phyloP scores from a whole-genome alignment of 1,284 basidiomycete species.

The Pyrrhoderma noxium region DNA sequence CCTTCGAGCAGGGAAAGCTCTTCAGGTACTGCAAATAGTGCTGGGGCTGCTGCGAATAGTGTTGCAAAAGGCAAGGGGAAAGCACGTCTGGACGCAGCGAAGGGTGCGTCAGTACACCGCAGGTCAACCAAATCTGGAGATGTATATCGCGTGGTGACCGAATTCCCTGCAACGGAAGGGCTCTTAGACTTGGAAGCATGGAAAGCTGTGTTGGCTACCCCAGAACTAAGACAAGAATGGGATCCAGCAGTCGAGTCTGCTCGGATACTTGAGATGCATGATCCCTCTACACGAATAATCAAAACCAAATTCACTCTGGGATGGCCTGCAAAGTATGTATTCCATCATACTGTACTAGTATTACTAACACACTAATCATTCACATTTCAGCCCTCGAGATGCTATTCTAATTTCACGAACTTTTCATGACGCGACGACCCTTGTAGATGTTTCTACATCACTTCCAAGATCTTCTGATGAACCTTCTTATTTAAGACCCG shows the following conservation, averaged over 20 bases:
- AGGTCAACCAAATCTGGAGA: constrained; percentile 60
- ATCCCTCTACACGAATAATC: constrained; percentile 76
- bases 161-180: constrained; percentile 63
- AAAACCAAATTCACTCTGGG: constrained; percentile 90
- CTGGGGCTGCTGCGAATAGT: too few species aligned
- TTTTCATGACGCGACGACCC: constrained; percentile 71
- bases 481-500: constrained; percentile 87
- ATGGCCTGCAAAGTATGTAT: constrained; percentile 89
- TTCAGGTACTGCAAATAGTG: constrained; percentile 3
- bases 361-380: constrained; percentile 17
- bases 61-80: constrained; percentile 46
- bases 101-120: constrained; percentile 66
- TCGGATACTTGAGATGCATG: constrained; percentile 79
- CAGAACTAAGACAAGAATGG: constrained; percentile 85
- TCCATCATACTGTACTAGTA: constrained; percentile 11
- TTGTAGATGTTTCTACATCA: constrained; percentile 94
- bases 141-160: constrained; percentile 78
- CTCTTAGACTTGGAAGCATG: constrained; percentile 68
- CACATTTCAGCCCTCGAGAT: constrained; percentile 70
- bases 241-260: constrained; percentile 88
- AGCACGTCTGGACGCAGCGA: constrained; percentile 39
- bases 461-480: constrained; percentile 89
- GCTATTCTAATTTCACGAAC: constrained; percentile 89
- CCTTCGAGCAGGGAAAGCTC: constrained; percentile 28
- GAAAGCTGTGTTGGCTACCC: constrained; percentile 76